Base-by-base conservation (phyloP, 345 rosid genomes). In the Cardamine resedifolia region DNA sequence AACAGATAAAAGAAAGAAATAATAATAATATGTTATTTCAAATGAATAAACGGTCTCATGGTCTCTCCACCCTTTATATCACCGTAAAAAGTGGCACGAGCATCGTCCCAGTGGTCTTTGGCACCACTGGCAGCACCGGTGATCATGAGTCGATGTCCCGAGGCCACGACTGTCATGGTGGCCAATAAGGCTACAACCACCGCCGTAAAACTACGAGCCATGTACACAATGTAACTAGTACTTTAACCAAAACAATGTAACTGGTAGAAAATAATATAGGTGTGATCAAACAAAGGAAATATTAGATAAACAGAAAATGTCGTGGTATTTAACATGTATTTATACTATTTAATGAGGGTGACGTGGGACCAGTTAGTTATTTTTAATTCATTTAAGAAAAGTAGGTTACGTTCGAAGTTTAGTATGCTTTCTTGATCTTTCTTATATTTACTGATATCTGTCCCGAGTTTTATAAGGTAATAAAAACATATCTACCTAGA, bases 71-170 rank as follows among this genome's bases (percentile, higher is more conserved):
- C 71, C 20, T 23, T 20, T 7, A 21, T 7, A 21, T 44, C 71
- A 26, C 71, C 71, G 21, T 73, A 64, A 52, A 73, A 73, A 15
- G 77, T 73, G 34, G 77, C 77, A 18, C 18, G 77, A 21, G 77
- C 71, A 21, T 73, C 47, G 15, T 21, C 15, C 69, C 71, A 63
- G 7, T 41, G 19, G 21, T 28, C 1, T 44, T 43, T 28, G 28
- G 3, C 19, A 31, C 1, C 38, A 26, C 1, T 66, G 27, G 44
- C 15, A 34, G 16, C 3, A 33, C 7, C 26, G 26, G 18, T 44
- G 31, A 16, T 57, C 50, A 49, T 59, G 50, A 48, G 51, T 8
- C 7, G 50, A 38, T 49, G 59, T 20, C 20, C 26, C 67, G 16
- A 6, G 28, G 24, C 57, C 19, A 47, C 7, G 27, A 47, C n/a